These are phyloP conservation scores for Microascus cirrosus DNA, from an alignment of 2,329 filamentous ascomycete species.

Conservation along the genomic window DNA sequence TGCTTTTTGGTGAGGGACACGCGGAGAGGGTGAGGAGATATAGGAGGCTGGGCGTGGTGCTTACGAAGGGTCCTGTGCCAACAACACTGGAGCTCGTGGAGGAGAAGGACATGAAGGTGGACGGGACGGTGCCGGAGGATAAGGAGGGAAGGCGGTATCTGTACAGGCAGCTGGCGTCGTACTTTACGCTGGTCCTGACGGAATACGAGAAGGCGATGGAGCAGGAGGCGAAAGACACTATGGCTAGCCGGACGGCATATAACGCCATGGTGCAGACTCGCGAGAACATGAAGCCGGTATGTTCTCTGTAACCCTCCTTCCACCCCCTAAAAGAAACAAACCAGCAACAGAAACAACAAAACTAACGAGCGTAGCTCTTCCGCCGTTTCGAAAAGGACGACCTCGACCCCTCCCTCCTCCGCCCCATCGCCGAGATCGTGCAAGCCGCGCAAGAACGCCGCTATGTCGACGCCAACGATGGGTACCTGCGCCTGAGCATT, in stretches of 20 bases:
- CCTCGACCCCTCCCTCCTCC: slow-evolving; percentile 66
- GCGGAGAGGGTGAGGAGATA: slow-evolving; percentile 59
- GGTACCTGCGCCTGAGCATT: slow-evolving; percentile 85
- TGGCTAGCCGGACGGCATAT: slow-evolving; percentile 70
- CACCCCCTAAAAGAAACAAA: no score
- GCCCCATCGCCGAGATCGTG: slow-evolving; percentile 84
- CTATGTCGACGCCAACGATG: slow-evolving; percentile 95
- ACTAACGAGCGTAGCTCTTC: slow-evolving; percentile 47
- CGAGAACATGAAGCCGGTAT: slow-evolving; percentile 70
- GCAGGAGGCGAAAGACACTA: slow-evolving; percentile 50
- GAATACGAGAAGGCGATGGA: slow-evolving; percentile 79
- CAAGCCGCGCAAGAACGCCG: slow-evolving; percentile 78
- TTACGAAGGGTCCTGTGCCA: slow-evolving; percentile 71
- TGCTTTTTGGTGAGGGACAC: slow-evolving; percentile 74
- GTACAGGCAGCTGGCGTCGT: slow-evolving; percentile 80
- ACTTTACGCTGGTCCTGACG: slow-evolving; percentile 89
- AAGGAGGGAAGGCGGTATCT: slow-evolving; percentile 57
- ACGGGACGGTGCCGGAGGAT: slow-evolving; percentile 50
- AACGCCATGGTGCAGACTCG: slow-evolving; percentile 78
- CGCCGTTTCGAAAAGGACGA: slow-evolving; percentile 76
- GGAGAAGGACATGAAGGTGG: slow-evolving; percentile 82
- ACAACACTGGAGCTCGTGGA: slow-evolving; percentile 71
- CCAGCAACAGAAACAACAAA: neutral
- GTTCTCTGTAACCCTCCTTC: slow-evolving; percentile 11
- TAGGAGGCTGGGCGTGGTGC: slow-evolving; percentile 47